These are phyloP conservation scores for Claviceps arundinis DNA, from an alignment of 2,329 filamentous ascomycete species.

Conservation along the genomic window DNA sequence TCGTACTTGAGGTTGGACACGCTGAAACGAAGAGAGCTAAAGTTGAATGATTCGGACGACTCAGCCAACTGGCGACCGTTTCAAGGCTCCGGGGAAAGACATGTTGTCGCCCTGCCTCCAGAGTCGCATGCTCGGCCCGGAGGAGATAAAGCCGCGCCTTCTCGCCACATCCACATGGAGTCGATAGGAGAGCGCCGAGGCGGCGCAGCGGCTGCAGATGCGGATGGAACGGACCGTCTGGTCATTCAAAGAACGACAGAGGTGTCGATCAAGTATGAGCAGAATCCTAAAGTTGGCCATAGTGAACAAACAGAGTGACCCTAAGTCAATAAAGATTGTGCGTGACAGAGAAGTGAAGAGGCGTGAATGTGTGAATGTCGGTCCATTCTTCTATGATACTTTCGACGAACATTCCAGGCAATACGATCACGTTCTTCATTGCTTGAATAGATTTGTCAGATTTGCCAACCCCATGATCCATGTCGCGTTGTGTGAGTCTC, in stretches of 20 bases:
- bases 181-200: neutral
- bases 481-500: neutral
- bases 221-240: neutral
- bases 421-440: no score
- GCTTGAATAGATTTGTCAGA: neutral
- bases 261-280: conserved; percentile 2
- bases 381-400: neutral
- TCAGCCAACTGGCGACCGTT: conserved; percentile 4
- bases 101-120: neutral
- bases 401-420: neutral
- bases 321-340: neutral
- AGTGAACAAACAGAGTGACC: neutral
- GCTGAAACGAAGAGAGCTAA: conserved; percentile 2
- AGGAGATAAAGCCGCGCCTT: neutral
- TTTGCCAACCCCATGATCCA: neutral
- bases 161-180: neutral
- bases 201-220: neutral
- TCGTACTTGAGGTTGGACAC: conserved; percentile 3
- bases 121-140: neutral
- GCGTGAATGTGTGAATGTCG: neutral
- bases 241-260: conserved; percentile 5
- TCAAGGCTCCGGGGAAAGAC: neutral
- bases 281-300: neutral
- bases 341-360: neutral
- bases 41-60: neutral